Evolutionary conservation across 306 rosid genomes (phyloP).

Genomic region (Arachis hypogaea): DNA sequence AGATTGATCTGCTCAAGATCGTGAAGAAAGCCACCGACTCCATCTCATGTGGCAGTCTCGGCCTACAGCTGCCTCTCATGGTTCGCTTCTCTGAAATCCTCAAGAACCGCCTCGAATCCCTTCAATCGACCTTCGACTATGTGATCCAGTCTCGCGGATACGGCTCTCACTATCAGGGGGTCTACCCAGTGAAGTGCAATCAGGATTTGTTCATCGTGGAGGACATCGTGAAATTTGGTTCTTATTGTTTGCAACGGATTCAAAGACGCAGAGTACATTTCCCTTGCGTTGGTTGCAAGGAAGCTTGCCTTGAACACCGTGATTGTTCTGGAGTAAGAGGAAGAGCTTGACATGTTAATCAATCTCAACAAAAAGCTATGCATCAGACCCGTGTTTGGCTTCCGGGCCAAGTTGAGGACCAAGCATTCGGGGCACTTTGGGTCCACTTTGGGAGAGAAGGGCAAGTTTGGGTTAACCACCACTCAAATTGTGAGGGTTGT

Average conservation of each 20-base stretch:
- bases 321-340: constrained; percentile 85
- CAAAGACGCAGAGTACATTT: too few species aligned
- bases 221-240: constrained; percentile 36
- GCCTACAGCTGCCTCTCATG: constrained; percentile 76
- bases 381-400: constrained; percentile 73
- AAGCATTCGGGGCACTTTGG: constrained; percentile 62
- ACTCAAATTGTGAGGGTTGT: constrained; percentile 70
- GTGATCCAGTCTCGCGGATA: constrained; percentile 71
- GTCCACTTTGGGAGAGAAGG: too few species aligned
- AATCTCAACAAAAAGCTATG: constrained; percentile 66
- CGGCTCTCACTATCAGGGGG: constrained; percentile 84
- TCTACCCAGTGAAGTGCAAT: constrained; percentile 87
- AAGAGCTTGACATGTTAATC: constrained; percentile 77
- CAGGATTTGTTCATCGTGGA: constrained; percentile 90
- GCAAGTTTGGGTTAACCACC: constrained; percentile 69
- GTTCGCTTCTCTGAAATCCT: constrained; percentile 79
- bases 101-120: constrained; percentile 53
- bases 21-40: too few species aligned
- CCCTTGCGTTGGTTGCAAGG: constrained; percentile 53
- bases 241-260: too few species aligned
- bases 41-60: constrained; percentile 68
- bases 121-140: constrained; percentile 40
- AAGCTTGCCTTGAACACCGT: constrained; percentile 74
- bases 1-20: too few species aligned
- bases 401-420: constrained; percentile 83